Conservation (phyloP, 2,329 filamentous ascomycete species). For the Trichoderma atroviride region DNA sequence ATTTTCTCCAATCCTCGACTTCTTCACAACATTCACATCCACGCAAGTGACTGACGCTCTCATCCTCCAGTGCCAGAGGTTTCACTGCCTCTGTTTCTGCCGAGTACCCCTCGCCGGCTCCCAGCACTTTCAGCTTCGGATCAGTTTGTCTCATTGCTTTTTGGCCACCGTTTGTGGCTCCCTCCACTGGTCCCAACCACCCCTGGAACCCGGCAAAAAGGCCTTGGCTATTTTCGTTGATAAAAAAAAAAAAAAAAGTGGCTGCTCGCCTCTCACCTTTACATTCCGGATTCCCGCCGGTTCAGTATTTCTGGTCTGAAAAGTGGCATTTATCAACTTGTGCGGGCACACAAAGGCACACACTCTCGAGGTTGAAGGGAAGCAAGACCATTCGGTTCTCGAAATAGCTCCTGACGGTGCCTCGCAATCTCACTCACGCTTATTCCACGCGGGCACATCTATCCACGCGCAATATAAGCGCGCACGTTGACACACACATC, state of each 20-base stretch:
- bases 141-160: slow-evolving; percentile 3
- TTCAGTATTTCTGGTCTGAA: neutral
- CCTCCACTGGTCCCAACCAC: slow-evolving; percentile 1
- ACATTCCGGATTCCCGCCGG: neutral
- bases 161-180: neutral
- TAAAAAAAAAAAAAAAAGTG: neutral
- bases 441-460: neutral
- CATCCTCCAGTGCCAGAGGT: neutral
- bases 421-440: neutral
- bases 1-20: neutral
- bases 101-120: neutral
- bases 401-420: neutral
- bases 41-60: neutral
- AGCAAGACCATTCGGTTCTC: neutral
- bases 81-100: neutral
- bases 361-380: neutral
- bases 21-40: neutral
- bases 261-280: slow-evolving; percentile 13
- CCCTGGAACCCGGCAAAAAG: slow-evolving; percentile 18
- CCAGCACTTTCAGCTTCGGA: neutral
- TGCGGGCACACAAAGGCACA: slow-evolving; percentile 2
- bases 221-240: slow-evolving; percentile 5
- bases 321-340: neutral
- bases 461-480: neutral
- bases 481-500: neutral